A percentile compares a stretch with the other conserved stretches of the same genome.
phyloP scores from a whole-genome alignment of 139 green algal species.

The Deuterostichococcus epilithicus region DNA sequence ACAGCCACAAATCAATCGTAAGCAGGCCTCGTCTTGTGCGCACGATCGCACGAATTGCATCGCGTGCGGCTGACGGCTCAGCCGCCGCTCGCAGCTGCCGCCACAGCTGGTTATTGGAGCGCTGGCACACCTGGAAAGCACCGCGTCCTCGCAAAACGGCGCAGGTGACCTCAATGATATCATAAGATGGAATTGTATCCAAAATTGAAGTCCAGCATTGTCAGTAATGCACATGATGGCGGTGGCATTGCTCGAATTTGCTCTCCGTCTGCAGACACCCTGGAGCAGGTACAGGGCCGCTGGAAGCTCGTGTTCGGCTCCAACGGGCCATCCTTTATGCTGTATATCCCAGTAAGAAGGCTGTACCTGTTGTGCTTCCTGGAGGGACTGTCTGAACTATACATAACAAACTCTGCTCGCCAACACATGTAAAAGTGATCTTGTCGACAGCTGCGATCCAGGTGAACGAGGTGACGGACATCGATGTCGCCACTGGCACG shows the following conservation, averaged over 20 bases:
- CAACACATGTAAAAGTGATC: no score
- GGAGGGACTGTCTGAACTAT: no score
- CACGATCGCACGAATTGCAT: neutral
- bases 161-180: neutral
- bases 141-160: neutral
- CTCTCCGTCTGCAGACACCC: neutral
- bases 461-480: neutral
- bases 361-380: no score
- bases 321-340: neutral
- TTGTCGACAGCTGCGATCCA: no score
- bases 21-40: neutral
- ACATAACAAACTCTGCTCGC: no score
- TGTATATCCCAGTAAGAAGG: neutral
- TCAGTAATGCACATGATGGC: no score
- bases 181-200: no score
- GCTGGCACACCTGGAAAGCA: neutral
- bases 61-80: neutral
- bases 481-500: neutral
- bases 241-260: no score
- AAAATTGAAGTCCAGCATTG: no score
- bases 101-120: neutral
- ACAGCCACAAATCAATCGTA: neutral
- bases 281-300: neutral
- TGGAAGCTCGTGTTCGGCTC: neutral
- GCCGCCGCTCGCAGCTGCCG: neutral